Conservation (phyloP, 306 rosid species). For the Senna siamea region DNA sequence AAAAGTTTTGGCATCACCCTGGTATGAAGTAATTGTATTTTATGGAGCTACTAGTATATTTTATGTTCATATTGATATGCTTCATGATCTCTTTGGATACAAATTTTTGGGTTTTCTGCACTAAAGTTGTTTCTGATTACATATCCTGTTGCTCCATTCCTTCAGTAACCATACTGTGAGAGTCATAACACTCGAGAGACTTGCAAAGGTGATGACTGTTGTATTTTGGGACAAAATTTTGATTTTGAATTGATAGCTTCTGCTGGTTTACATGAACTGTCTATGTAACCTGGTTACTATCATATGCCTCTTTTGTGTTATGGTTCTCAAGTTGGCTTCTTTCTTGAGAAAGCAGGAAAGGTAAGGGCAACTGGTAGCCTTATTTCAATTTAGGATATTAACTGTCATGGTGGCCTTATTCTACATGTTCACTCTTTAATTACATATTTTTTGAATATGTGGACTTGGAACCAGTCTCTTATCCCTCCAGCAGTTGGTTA, state of each 20-base stretch:
- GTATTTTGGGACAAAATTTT: constrained; percentile 63
- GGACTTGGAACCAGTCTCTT: background rate
- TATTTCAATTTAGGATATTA: constrained; percentile 36
- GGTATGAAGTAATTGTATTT: constrained; percentile 54
- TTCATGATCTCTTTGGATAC: constrained; percentile 30
- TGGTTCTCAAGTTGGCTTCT: constrained; percentile 59
- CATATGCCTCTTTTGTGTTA: constrained; percentile 57
- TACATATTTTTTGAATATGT: constrained; percentile 34
- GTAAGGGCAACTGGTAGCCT: constrained; percentile 42
- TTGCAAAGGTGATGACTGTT: constrained; percentile 71
- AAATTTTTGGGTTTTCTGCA: constrained; percentile 25
- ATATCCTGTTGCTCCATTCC: constrained; percentile 62
- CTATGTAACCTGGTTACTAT: constrained; percentile 60
- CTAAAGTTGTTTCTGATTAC: constrained; percentile 48
- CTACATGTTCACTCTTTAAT: constrained; percentile 27
- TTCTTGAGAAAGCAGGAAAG: constrained; percentile 41
- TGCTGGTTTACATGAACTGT: constrained; percentile 59
- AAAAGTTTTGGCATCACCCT: constrained; percentile 96
- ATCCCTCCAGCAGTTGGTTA: constrained; percentile 1
- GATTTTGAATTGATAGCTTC: constrained; percentile 51
- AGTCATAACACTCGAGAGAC: constrained; percentile 67
- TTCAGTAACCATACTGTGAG: constrained; percentile 70
- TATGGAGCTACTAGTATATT: constrained; percentile 10
- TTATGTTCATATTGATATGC: constrained; percentile 15
- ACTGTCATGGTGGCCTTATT: constrained; percentile 30